These are phyloP conservation scores for Saccharomycodes ludwigii DNA, from an alignment of 805 yeast species.

Conservation along the genomic window DNA sequence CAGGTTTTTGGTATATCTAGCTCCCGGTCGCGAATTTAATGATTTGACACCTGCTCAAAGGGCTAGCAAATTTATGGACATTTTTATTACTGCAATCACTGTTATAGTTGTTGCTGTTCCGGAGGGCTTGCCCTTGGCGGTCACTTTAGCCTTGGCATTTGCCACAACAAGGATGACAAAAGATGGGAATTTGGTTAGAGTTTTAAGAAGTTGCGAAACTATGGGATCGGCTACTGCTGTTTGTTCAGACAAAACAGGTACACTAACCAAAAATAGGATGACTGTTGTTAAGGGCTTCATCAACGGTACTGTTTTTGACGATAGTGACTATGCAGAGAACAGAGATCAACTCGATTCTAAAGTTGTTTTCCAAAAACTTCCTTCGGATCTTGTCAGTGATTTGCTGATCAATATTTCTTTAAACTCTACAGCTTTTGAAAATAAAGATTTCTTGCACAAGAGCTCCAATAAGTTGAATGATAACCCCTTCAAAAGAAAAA, in stretches of 20 bases:
- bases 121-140: slow-evolving; percentile 96
- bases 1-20: slow-evolving; percentile 54
- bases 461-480: slow-evolving; percentile 8
- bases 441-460: slow-evolving; percentile 22
- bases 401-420: slow-evolving; percentile 49
- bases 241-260: slow-evolving; percentile 96
- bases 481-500: slow-evolving; percentile 19
- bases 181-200: slow-evolving; percentile 93
- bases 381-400: slow-evolving; percentile 10
- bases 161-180: slow-evolving; percentile 98
- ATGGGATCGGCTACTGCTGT: slow-evolving; percentile 98
- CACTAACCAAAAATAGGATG: slow-evolving; percentile 90
- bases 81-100: slow-evolving; percentile 83
- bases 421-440: slow-evolving; percentile 88
- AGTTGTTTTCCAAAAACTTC: slow-evolving; percentile 3
- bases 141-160: slow-evolving; percentile 90
- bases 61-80: slow-evolving; percentile 74
- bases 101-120: slow-evolving; percentile 98
- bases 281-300: slow-evolving; percentile 69
- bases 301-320: slow-evolving; percentile 48
- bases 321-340: slow-evolving; percentile 20
- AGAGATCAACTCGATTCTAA: slow-evolving; percentile 6
- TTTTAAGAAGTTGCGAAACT: slow-evolving; percentile 86
- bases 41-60: slow-evolving; percentile 50
- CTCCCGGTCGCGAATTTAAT: slow-evolving; percentile 36